A percentile compares a stretch with the other conserved stretches of the same genome.
phyloP scores from a whole-genome alignment of 1,284 basidiomycete species.

The Amylostereum areolatum region DNA sequence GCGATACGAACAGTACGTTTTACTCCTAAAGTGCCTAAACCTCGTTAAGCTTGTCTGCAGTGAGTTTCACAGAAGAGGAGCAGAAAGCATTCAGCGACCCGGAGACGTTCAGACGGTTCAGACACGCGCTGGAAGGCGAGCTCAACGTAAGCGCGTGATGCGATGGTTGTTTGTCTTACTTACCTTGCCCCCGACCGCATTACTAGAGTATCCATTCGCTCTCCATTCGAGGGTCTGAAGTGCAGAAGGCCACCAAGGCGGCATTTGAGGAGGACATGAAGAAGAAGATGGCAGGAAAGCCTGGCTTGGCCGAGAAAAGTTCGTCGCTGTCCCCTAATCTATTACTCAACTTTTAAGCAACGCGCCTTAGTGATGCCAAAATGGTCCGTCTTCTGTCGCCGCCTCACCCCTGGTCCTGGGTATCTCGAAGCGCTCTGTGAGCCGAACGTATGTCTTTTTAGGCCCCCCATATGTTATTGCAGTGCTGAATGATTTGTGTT shows the following conservation, averaged over 20 bases:
- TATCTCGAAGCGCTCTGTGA: constrained; percentile 58
- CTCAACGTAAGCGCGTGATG: constrained; percentile 40
- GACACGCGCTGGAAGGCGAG: constrained; percentile 42
- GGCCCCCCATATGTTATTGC: background rate
- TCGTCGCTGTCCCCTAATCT: constrained; percentile 12
- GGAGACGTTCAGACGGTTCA: constrained; percentile 42
- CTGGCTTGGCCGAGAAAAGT: constrained; percentile 55
- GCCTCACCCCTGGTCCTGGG: constrained; percentile 60
- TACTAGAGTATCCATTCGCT: constrained; percentile 38
- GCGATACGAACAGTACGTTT: constrained; percentile 37
- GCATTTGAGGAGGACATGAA: constrained; percentile 44
- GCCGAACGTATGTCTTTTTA: constrained; percentile 38
- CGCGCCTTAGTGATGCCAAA: constrained; percentile 3
- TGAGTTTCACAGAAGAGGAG: constrained; percentile 49
- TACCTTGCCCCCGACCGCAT: background rate
- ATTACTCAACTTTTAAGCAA: background rate
- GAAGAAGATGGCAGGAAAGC: constrained; percentile 46
- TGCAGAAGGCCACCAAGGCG: constrained; percentile 33
- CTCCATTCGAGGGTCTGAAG: constrained; percentile 36
- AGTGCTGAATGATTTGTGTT: background rate
- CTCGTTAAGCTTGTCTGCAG: constrained; percentile 22
- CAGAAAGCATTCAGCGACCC: constrained; percentile 43
- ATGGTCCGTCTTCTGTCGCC: constrained; percentile 21
- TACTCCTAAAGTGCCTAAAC: background rate
- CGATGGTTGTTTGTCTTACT: too few species aligned